A percentile compares a stretch with the other conserved stretches of the same genome.
These are phyloP conservation scores for Oryza coarctata DNA, from an alignment of 176 grass and related monocot species.

Conservation along the genomic window DNA sequence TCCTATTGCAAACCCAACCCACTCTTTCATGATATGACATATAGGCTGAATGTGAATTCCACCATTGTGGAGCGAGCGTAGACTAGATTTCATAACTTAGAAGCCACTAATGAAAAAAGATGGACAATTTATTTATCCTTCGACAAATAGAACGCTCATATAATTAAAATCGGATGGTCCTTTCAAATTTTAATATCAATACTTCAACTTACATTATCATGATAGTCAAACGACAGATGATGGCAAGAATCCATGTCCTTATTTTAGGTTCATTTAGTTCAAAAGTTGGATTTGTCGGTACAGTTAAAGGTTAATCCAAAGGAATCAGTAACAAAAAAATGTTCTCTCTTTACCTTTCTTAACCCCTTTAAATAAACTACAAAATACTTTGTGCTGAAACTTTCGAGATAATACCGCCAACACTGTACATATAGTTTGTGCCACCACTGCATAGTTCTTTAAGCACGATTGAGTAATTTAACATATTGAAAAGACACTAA, in stretches of 20 bases:
- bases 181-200: background rate
- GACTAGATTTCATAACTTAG: too few relatives aligned
- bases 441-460: slow-evolving; percentile 27
- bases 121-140: background rate
- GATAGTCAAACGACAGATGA: background rate
- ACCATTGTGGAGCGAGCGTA: too few relatives aligned
- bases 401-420: background rate
- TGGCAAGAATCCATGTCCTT: background rate
- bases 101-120: background rate
- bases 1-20: background rate
- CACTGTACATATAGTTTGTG: background rate
- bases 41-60: too few relatives aligned
- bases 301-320: background rate
- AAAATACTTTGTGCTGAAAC: background rate
- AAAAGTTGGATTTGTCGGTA: background rate
- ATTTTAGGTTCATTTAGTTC: background rate
- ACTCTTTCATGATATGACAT: background rate
- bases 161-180: background rate
- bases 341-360: background rate
- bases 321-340: background rate
- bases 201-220: background rate
- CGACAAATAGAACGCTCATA: too few relatives aligned
- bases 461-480: slow-evolving; percentile 17
- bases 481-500: background rate
- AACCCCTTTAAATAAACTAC: background rate